Evolutionary conservation across 768 basidiomycete species (phyloP).

Genomic region (Pulveroboletus frians): DNA sequence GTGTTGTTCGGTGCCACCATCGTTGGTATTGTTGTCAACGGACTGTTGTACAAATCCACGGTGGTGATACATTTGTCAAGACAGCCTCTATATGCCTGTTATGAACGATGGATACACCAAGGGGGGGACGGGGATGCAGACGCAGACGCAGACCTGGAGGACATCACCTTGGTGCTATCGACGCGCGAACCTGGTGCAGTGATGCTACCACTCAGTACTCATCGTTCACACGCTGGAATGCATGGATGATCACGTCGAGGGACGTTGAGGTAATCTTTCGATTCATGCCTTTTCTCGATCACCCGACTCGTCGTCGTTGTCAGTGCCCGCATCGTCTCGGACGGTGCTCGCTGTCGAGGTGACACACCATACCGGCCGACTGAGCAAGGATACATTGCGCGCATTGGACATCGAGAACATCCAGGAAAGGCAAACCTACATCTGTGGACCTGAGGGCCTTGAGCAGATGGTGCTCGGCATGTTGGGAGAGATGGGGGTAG

Average conservation of each 20-base stretch:
- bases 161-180: conserved; percentile 31
- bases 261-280: conserved; percentile 14
- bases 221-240: conserved; percentile 6
- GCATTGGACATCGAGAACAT: conserved; percentile 9
- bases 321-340: conserved; percentile 8
- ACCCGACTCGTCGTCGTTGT: neutral
- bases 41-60: too few relatives aligned
- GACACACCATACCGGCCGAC: conserved; percentile 18
- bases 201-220: conserved; percentile 42
- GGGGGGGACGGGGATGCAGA: neutral
- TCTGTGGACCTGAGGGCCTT: conserved; percentile 49
- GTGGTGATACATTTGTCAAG: too few relatives aligned
- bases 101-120: neutral
- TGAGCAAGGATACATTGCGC: conserved; percentile 8
- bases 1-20: too few relatives aligned
- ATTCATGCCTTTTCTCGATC: conserved; percentile 39
- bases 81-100: neutral
- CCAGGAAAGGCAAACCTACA: conserved; percentile 31
- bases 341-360: conserved; percentile 10
- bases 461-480: conserved; percentile 35
- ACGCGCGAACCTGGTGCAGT: conserved; percentile 52
- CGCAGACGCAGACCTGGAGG: too few relatives aligned
- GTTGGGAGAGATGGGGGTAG: conserved; percentile 34
- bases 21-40: too few relatives aligned
- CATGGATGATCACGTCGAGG: neutral